Evolutionary conservation across 2,329 filamentous ascomycete species (phyloP).

Genomic region (Trichoderma simmonsii): DNA sequence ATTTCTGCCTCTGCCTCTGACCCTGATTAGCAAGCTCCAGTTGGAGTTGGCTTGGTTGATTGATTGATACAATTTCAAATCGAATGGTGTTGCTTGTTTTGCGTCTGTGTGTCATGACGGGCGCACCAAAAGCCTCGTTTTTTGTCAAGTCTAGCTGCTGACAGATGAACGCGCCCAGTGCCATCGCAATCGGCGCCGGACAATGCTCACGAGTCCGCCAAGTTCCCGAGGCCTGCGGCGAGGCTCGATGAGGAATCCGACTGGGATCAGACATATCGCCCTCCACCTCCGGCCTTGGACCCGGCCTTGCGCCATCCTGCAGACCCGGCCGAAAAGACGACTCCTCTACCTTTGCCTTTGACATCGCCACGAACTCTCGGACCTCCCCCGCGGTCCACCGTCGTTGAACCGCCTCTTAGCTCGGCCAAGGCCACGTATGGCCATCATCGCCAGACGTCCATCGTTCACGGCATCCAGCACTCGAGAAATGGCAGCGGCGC

Average conservation of each 20-base stretch:
- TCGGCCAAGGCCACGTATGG: conserved; percentile 64
- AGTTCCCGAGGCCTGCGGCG: conserved; percentile 48
- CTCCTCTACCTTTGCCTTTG: conserved; percentile 30
- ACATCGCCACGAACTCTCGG: conserved; percentile 41
- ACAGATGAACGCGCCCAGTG: conserved; percentile 38
- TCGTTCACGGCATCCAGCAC: conserved; percentile 95
- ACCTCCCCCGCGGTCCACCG: conserved; percentile 38
- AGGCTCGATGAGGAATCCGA: conserved; percentile 54
- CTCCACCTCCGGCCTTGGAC: conserved; percentile 40
- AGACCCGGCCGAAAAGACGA: conserved; percentile 55
- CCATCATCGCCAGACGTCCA: conserved; percentile 94
- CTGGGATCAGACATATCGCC: conserved; percentile 51
- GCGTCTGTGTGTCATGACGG: not conserved
- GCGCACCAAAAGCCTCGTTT: not conserved
- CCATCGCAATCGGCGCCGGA: conserved; percentile 59
- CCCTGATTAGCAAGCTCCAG: not conserved
- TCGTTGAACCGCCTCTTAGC: conserved; percentile 52
- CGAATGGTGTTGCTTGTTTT: not conserved
- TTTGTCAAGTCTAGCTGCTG: conserved; percentile 16
- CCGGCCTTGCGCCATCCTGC: conserved; percentile 44
- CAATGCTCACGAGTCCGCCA: conserved; percentile 50
- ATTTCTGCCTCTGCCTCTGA: not conserved
- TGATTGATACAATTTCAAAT: not conserved
- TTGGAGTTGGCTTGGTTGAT: not conserved
- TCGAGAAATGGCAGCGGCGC: conserved; percentile 82